A percentile compares a stretch with the other conserved stretches of the same genome.
These are phyloP conservation scores for Cyberlindnera maritima DNA, from an alignment of 805 yeast species.

Conservation along the genomic window DNA sequence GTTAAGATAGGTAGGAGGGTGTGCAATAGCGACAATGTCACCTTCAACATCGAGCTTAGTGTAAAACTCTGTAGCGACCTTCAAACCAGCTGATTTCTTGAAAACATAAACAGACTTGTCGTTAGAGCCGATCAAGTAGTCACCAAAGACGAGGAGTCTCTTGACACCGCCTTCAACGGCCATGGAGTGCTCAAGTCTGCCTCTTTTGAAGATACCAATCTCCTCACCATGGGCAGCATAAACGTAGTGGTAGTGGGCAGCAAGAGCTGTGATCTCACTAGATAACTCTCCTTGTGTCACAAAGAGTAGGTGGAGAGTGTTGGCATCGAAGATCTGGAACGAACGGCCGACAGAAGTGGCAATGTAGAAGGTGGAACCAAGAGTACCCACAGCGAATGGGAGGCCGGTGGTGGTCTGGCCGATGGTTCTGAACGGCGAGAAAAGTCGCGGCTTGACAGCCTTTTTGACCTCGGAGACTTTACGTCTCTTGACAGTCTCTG, in stretches of 20 bases:
- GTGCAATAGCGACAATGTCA: conserved; percentile 63
- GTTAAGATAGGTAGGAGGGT: conserved; percentile 90
- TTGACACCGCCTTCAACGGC: conserved; percentile 39
- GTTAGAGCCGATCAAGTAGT: conserved; percentile 61
- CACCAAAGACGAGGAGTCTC: conserved; percentile 70
- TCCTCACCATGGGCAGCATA: conserved; percentile 71
- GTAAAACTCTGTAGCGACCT: conserved; percentile 61
- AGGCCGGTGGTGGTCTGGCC: conserved; percentile 86
- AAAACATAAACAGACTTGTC: conserved; percentile 49
- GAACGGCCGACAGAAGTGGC: conserved; percentile 88
- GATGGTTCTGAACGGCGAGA: conserved; percentile 82
- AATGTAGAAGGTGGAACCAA: conserved; percentile 84
- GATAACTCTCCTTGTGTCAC: conserved; percentile 81
- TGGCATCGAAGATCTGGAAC: conserved; percentile 91
- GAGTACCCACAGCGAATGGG: conserved; percentile 85
- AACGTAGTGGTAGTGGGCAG: conserved; percentile 81
- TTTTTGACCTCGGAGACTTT: conserved; percentile 11
- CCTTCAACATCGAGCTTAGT: conserved; percentile 68
- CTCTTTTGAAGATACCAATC: conserved; percentile 81
- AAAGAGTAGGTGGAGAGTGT: conserved; percentile 78
- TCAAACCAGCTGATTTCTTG: conserved; percentile 42
- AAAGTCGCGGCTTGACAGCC: conserved; percentile 49
- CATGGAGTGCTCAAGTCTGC: conserved; percentile 49
- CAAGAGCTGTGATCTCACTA: conserved; percentile 62
- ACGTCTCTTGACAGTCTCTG: conserved; percentile 19